A percentile compares a stretch with the other conserved stretches of the same genome.
These are phyloP conservation scores for Chenopodium berlandieri DNA, from an alignment of 148 eudicot species.

Conservation along the genomic window DNA sequence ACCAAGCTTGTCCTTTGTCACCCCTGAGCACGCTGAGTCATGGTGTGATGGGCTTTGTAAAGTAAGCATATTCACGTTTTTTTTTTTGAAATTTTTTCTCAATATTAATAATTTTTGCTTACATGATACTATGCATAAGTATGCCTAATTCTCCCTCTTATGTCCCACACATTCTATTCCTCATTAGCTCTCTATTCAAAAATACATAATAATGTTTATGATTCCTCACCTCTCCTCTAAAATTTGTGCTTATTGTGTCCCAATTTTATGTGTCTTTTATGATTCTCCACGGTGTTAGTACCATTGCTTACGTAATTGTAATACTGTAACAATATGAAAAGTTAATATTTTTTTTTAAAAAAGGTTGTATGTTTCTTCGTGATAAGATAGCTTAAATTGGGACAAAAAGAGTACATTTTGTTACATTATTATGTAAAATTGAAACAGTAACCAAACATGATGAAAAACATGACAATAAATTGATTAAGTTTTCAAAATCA, in stretches of 20 bases:
- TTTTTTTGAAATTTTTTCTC: not conserved
- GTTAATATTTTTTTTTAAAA: too few species aligned
- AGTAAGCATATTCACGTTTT: conserved; percentile 44
- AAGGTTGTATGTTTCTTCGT: too few species aligned
- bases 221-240: too few species aligned
- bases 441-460: too few species aligned
- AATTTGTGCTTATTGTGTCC: too few species aligned
- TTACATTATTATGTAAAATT: too few species aligned
- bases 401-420: not conserved
- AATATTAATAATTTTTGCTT: not conserved
- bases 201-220: too few species aligned
- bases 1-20: conserved; percentile 62
- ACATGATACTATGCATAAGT: not conserved
- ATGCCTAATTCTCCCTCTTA: not conserved
- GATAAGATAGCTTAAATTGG: not conserved
- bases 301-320: too few species aligned
- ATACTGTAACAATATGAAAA: too few species aligned
- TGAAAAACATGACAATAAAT: not conserved
- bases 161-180: not conserved
- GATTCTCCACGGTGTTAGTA: too few species aligned
- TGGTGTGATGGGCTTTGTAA: conserved; percentile 88
- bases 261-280: too few species aligned
- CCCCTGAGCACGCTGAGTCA: conserved; percentile 65
- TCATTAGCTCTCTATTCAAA: not conserved
- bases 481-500: not conserved